Evolutionary conservation across 2,329 filamentous ascomycete species (phyloP).

Genomic region (Aspergillus ibericus): DNA sequence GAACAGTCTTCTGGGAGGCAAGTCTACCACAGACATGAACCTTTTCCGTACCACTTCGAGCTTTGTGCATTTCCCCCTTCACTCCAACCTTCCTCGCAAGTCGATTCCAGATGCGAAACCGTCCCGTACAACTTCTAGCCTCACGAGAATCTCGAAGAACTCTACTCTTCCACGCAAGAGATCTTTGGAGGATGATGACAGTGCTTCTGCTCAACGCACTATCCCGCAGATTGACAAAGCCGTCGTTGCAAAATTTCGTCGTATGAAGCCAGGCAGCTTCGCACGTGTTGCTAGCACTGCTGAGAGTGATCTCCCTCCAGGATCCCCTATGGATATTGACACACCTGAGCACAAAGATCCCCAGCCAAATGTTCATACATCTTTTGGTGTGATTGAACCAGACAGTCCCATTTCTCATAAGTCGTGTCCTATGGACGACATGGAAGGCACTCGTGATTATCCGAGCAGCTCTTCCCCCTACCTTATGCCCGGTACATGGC

Average conservation of each 20-base stretch:
- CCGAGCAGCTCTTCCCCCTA: not conserved
- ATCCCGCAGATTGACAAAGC: not conserved
- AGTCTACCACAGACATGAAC: not conserved
- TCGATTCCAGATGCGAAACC: not conserved
- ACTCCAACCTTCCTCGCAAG: not conserved
- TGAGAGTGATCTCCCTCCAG: not conserved
- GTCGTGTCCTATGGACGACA: not conserved
- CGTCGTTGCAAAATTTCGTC: slow-evolving; percentile 15
- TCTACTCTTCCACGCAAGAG: slow-evolving; percentile 15
- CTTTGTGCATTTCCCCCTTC: not conserved
- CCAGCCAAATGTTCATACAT: not conserved
- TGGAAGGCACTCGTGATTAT: not conserved
- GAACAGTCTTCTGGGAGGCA: not conserved
- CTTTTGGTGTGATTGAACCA: not conserved
- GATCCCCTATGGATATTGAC: not conserved
- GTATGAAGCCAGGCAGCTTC: slow-evolving; percentile 5
- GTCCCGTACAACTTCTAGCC: not conserved
- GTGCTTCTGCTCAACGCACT: not conserved
- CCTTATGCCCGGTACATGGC: not conserved
- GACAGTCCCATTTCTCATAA: not conserved
- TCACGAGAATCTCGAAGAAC: not conserved
- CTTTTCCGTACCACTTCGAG: not conserved
- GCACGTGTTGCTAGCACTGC: not conserved
- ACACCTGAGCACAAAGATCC: not conserved
- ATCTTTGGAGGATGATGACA: slow-evolving; percentile 9